A percentile compares a stretch with the other conserved stretches of the same genome.
Evolutionary conservation across 2,329 filamentous ascomycete species (phyloP).

Genomic region (Ophioceras dolichostomum): DNA sequence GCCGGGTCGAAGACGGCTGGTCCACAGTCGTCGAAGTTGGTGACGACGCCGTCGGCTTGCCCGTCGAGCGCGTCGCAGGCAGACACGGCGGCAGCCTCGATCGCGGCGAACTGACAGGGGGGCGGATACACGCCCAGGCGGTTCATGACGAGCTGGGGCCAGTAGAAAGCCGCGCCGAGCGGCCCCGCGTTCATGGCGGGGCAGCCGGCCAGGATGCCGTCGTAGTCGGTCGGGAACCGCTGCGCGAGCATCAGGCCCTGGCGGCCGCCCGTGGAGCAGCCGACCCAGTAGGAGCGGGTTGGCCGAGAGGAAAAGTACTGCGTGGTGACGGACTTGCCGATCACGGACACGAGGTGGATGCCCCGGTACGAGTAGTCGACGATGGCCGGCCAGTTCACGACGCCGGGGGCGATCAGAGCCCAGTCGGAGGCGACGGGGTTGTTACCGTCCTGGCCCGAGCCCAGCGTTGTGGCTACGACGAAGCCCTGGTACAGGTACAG

Average conservation of each 20-base stretch:
- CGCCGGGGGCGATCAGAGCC: slow-evolving; percentile 4
- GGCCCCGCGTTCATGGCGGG: slow-evolving; percentile 26
- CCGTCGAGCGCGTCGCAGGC: slow-evolving; percentile 30
- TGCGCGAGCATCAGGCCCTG: slow-evolving; percentile 40
- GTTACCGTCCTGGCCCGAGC: slow-evolving; percentile 4
- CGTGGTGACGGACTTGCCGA: slow-evolving; percentile 33
- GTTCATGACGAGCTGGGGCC: slow-evolving; percentile 20
- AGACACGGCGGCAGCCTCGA: slow-evolving; percentile 20
- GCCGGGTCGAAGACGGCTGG: slow-evolving; percentile 18
- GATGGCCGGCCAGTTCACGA: slow-evolving; percentile 11
- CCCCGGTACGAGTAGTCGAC: slow-evolving; percentile 20
- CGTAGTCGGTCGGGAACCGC: slow-evolving; percentile 38
- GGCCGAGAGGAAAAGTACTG: slow-evolving; percentile 30
- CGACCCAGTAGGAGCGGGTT: slow-evolving; percentile 38
- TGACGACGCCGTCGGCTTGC: slow-evolving; percentile 28
- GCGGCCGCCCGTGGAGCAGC: slow-evolving; percentile 42
- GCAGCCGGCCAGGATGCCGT: slow-evolving; percentile 35
- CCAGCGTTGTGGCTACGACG: slow-evolving; percentile 19
- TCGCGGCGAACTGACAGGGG: slow-evolving; percentile 22
- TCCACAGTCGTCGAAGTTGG: slow-evolving; percentile 23
- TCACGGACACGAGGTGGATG: slow-evolving; percentile 31
- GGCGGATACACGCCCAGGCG: slow-evolving; percentile 17
- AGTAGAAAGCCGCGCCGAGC: slow-evolving; percentile 11
- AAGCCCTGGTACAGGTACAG: slow-evolving; percentile 4
- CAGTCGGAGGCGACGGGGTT: neutral